These are phyloP conservation scores for Pisolithus tinctorius DNA, from an alignment of 768 basidiomycete genomes.

Conservation along the genomic window DNA sequence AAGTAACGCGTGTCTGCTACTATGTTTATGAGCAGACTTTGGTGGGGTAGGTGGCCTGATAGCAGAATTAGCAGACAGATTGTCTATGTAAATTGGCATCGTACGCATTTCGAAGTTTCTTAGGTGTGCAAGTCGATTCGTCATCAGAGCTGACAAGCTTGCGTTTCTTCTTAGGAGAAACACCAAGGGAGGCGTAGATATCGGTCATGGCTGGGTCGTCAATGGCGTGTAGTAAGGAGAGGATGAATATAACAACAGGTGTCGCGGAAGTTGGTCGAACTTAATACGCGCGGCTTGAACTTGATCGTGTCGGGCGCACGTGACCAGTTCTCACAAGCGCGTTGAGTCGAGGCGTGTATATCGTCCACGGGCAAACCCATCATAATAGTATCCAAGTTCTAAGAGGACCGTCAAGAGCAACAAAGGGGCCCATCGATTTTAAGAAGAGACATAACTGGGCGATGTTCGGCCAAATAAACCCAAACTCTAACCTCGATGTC, in stretches of 20 bases:
- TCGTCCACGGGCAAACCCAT: too few species aligned
- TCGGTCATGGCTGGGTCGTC: constrained; percentile 40
- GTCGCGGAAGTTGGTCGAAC: constrained; percentile 13
- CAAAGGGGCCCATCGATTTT: too few species aligned
- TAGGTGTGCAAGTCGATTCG: constrained; percentile 55
- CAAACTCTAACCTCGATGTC: too few species aligned
- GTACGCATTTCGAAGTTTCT: constrained; percentile 56
- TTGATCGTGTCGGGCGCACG: constrained; percentile 28
- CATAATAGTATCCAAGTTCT: too few species aligned
- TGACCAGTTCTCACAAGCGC: constrained; percentile 25
- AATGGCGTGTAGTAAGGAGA: constrained; percentile 5
- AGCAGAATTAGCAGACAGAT: background rate
- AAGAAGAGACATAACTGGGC: too few species aligned
- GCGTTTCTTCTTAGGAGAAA: constrained; percentile 71
- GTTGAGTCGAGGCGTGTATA: background rate
- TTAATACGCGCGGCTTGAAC: constrained; percentile 2
- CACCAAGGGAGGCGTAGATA: constrained; percentile 51
- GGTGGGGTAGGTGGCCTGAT: constrained; percentile 56
- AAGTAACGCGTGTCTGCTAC: constrained; percentile 13
- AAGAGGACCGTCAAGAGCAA: too few species aligned
- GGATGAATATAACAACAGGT: constrained; percentile 6
- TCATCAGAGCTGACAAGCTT: constrained; percentile 43
- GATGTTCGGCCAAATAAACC: too few species aligned
- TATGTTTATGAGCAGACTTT: constrained; percentile 35
- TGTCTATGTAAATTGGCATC: constrained; percentile 14